Evolutionary conservation across 192 early-diverging fungal genomes (phyloP), one percentile per base, ranked within the genome.

Genomic region (Spizellomyces punctatus): DNA sequence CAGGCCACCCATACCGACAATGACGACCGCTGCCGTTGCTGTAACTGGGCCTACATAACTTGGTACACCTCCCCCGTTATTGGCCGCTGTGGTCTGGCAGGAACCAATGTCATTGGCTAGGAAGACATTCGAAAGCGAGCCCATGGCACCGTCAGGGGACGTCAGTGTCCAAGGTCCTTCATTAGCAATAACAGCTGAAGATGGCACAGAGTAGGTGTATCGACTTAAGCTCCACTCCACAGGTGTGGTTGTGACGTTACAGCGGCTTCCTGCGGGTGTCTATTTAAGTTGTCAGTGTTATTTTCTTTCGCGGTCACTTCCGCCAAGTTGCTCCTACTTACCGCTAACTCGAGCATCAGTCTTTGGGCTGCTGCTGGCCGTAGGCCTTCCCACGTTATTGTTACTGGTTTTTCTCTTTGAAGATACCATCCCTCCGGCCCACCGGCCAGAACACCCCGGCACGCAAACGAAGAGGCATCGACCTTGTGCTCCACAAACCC

Each of bases 401-500:
- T 56, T 22, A 56, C 54, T 56, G 54, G 54, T 22, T 19, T 56
- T 6, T 22, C 54, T 22, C 54, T 56, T 22, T 56, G 5, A 5
- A 56, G 22, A 7, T 56, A 22, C 54, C 54, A 56, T 56, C 54
- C 54, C n/a, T 56, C 6, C 22, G 7, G 22, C 7, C 54, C 54
- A 19, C 54, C 54, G n/a, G 54, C 54, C 6, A 56, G n/a, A 56
- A 19, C 7, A 19, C 54, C 54, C n/a, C 22, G 54, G 22, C 54
- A 56, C 22, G 54, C 54, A 56, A 19, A 56, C 22, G 54, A 56
- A 56, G 54, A 56, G n/a, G 54, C n/a, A 22, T 56, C 7, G 22
- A 19, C 54, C 54, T 6, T 56, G 22, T 6, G 22, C 54, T 56
- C 54, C 27, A 36, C 27, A 36, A 36, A 36, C 27, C 27, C 27